Evolutionary conservation across 2,329 filamentous ascomycete species (phyloP).

Genomic region (Capronia epimyces): DNA sequence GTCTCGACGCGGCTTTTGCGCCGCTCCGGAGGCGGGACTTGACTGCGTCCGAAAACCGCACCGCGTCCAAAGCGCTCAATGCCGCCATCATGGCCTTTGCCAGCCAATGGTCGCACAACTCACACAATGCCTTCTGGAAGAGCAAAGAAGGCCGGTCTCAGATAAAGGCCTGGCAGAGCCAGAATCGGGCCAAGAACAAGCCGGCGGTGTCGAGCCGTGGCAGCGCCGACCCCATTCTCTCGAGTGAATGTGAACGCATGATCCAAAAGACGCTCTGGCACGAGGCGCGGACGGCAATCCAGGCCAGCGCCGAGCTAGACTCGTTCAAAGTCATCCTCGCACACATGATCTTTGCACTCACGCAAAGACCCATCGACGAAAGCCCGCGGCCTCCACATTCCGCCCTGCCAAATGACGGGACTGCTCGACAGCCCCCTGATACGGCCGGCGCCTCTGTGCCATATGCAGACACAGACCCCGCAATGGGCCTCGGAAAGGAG

Average conservation of each 20-base stretch:
- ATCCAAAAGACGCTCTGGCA: slow-evolving; percentile 42
- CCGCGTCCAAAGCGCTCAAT: slow-evolving; percentile 39
- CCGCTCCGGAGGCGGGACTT: slow-evolving; percentile 36
- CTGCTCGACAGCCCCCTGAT: no score
- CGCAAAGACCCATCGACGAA: slow-evolving; percentile 37
- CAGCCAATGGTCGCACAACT: slow-evolving; percentile 37
- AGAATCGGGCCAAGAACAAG: not conserved
- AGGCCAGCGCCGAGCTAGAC: slow-evolving; percentile 38
- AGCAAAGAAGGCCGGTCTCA: slow-evolving; percentile 19
- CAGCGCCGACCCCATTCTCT: slow-evolving; percentile 5
- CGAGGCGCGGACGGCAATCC: slow-evolving; percentile 38
- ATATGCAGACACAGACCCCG: not conserved
- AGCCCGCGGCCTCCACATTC: not conserved
- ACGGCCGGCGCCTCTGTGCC: no score
- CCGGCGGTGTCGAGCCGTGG: not conserved
- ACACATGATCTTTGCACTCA: slow-evolving; percentile 44
- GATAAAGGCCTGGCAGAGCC: slow-evolving; percentile 8
- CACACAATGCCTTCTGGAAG: slow-evolving; percentile 22
- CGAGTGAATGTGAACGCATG: slow-evolving; percentile 30
- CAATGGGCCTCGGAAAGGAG: not conserved
- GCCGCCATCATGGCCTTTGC: slow-evolving; percentile 43
- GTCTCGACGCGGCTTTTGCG: slow-evolving; percentile 38
- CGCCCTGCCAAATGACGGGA: not conserved
- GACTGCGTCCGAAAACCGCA: slow-evolving; percentile 36
- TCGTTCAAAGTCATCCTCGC: slow-evolving; percentile 44